Evolutionary conservation across 768 basidiomycete genomes (phyloP), one percentile per base, ranked within the genome.

Genomic region (Termitomyces sp.): DNA sequence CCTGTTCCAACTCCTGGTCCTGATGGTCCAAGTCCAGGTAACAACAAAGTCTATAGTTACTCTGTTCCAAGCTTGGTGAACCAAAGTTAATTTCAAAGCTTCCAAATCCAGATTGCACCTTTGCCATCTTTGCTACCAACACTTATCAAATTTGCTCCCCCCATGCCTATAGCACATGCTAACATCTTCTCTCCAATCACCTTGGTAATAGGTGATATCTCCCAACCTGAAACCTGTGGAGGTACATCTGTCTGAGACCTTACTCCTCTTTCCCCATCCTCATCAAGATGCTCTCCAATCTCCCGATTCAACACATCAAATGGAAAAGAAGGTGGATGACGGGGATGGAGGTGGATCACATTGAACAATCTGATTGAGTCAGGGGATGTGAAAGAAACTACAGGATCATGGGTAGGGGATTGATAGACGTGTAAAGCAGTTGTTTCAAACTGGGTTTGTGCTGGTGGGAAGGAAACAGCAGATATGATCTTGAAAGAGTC

Each of bases 401-500:
- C 63, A n/a, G 84, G 85, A 60, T 85, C 81, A 58, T 82, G 77
- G 17, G 61, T 71, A 17, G 70, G 67, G 3, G 77, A 75, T 37
- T 79, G 73, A 54, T 73, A 78, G 14, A 84, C 55, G 48, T 78
- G 73, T 32, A 83, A 62, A 21, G 68, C 68, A 4, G 74, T 71
- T 1, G 66, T 68, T 10, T 68, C 64, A 29, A 70, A 65, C 47
- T 75, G 76, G 4, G 60, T 68, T 32, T 66, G 63, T 4, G 69
- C 65, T 52, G 70, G 66, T 9, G 77, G 77, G 59, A 84, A 77
- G 17, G 75, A 69, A 54, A 74, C 73, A 5, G 75, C 74, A 0
- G 87, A 79, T 17, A 88, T 68, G 17, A 87, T 61, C 56, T 83
- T 86, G 72, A 87, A 89, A 0, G 87, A 89, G 45, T 82, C 88